phyloP scores from a whole-genome alignment of 2,329 filamentous ascomycete genomes.

The Leptodontidium sp. region DNA sequence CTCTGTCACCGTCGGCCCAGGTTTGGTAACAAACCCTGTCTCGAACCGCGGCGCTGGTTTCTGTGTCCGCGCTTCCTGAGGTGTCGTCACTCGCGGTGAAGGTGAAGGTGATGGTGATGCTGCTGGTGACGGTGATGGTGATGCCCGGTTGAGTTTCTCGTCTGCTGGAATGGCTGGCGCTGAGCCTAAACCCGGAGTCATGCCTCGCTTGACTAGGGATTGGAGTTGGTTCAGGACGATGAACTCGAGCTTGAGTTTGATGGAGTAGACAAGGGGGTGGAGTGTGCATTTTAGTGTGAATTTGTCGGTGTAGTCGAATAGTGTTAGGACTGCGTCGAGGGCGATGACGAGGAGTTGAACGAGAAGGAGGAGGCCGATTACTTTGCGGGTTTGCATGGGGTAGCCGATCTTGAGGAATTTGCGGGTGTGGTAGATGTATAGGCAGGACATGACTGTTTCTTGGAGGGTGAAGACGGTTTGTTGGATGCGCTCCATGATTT shows the following conservation, averaged over 20 bases:
- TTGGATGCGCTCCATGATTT: conserved; percentile 19
- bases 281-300: conserved; percentile 16
- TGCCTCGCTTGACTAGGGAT: conserved; percentile 6
- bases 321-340: background rate
- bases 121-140: conserved; percentile 2
- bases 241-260: conserved; percentile 19
- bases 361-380: conserved; percentile 4
- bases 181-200: conserved; percentile 15
- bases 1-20: background rate
- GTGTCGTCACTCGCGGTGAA: conserved; percentile 1
- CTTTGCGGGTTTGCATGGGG: conserved; percentile 16
- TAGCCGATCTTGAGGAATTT: conserved; percentile 19
- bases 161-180: background rate
- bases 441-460: conserved; percentile 8
- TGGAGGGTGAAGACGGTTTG: conserved; percentile 14
- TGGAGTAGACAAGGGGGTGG: conserved; percentile 14
- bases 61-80: background rate
- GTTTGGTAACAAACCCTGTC: conserved; percentile 13
- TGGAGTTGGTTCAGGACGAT: conserved; percentile 18
- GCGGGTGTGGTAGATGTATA: conserved; percentile 17
- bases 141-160: background rate
- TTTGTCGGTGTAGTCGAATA: conserved; percentile 15
- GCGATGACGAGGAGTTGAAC: conserved; percentile 20
- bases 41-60: conserved; percentile 15
- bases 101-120: conserved; percentile 7